Evolutionary conservation across 305 asterid species (phyloP).

Genomic region (Fraxinus nigra): DNA sequence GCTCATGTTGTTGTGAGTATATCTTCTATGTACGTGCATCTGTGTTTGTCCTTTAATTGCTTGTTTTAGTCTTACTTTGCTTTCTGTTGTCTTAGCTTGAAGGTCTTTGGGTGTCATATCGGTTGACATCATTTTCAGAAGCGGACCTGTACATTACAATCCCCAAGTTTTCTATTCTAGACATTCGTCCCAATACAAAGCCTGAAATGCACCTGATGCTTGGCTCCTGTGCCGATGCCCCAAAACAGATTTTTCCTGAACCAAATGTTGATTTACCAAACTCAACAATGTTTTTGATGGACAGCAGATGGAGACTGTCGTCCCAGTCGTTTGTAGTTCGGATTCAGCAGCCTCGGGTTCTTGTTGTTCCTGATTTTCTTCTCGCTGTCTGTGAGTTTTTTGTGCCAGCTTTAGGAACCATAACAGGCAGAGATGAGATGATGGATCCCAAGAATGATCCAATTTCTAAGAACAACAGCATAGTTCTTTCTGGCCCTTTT

Average conservation of each 20-base stretch:
- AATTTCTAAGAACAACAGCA: conserved; percentile 59
- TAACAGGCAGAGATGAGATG: conserved; percentile 95
- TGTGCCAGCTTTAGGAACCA: conserved; percentile 87
- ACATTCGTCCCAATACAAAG: conserved; percentile 83
- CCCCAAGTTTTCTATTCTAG: conserved; percentile 84
- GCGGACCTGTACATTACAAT: conserved; percentile 83
- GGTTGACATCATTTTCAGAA: conserved; percentile 95
- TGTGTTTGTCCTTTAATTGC: neutral
- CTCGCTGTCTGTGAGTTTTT: conserved; percentile 88
- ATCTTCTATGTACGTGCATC: conserved; percentile 7
- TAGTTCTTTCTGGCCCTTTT: conserved; percentile 56
- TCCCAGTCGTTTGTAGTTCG: conserved; percentile 92
- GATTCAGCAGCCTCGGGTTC: conserved; percentile 93
- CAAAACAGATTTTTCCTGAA: conserved; percentile 66
- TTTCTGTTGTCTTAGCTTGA: conserved; percentile 61
- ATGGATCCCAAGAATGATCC: conserved; percentile 94
- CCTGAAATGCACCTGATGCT: conserved; percentile 99
- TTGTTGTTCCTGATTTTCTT: conserved; percentile 92
- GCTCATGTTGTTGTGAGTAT: conserved; percentile 92
- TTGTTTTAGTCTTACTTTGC: conserved; percentile 13
- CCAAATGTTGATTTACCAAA: conserved; percentile 49
- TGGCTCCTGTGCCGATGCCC: conserved; percentile 81
- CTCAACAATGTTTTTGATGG: conserved; percentile 97
- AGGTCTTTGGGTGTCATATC: conserved; percentile 94
- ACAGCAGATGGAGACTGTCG: conserved; percentile 88